Percentiles rank a stretch among this genome's conserved stretches.
phyloP scores from a whole-genome alignment of 441 rosid genomes.

The Corymbia calophylla region DNA sequence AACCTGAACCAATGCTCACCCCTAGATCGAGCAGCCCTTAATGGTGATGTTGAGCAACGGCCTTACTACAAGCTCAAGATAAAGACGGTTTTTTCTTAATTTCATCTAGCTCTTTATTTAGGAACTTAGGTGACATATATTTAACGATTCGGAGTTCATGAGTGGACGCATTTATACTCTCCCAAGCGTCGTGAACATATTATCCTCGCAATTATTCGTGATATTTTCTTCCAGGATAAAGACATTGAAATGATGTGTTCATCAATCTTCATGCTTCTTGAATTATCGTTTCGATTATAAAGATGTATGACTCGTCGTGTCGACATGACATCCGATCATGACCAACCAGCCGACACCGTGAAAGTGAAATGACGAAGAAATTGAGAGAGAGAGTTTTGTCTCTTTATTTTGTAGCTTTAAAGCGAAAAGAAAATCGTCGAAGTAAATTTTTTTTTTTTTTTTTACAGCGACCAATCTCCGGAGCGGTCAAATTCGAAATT shows the following conservation, averaged over 20 bases:
- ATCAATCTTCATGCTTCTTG: too few relatives aligned
- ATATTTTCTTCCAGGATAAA: too few relatives aligned
- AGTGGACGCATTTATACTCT: neutral
- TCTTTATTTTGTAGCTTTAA: neutral
- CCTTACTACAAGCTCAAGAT: neutral
- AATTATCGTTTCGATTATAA: too few relatives aligned
- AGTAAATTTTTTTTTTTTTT: neutral
- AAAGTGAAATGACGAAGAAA: neutral
- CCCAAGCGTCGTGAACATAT: neutral
- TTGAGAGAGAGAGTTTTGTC: too few relatives aligned
- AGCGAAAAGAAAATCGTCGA: neutral
- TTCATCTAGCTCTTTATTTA: neutral
- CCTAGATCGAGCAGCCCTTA: too few relatives aligned
- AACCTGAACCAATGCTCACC: too few relatives aligned
- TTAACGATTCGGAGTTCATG: accelerated
- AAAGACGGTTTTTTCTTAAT: neutral
- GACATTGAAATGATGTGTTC: too few relatives aligned
- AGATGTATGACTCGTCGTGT: neutral
- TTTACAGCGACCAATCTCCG: neutral
- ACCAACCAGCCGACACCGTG: accelerated
- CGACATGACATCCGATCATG: neutral
- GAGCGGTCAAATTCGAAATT: neutral
- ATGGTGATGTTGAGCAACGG: accelerated
- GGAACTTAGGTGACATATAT: neutral
- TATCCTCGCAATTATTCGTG: accelerated